Evolutionary conservation across 768 basidiomycete genomes (phyloP), one percentile per base, ranked within the genome.

Genomic region (Coprinellus micaceus): DNA sequence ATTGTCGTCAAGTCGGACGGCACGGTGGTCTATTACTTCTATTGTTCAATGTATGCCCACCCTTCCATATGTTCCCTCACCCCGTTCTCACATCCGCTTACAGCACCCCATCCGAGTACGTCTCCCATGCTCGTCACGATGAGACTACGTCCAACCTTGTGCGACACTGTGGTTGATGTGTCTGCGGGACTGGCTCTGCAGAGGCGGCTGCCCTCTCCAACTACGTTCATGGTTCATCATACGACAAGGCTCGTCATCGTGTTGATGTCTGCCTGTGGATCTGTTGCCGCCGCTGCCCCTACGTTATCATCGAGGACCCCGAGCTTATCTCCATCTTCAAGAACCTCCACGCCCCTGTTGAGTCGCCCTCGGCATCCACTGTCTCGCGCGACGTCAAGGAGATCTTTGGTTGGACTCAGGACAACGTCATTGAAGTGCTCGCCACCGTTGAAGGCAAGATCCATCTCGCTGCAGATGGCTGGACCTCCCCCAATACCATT

Each of bases 71-170:
- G 15, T 25, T 22, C 3, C 25, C 40, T 40, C 25, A 9, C 26
- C 46, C 22, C 48, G 5, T 33, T 33, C 41, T 39, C 54, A 21
- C 22, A 22, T 22, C 1, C 2, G 29, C 11, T 21, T 54, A 2
- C 43, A 63, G 62, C 5, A 30, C 55, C 46, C 60, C 60, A 4
- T 64, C 58, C 13, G 46, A 47, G n/a, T 36, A 17, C 19, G 43
- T 67, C 25, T 41, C 50, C 0, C 52, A 58, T 15, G 61, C 54
- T 49, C 61, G 61, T 7, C 62, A 67, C 26, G 57, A 67, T 43
- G 61, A 66, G 5, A 62, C 56, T 40, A 66, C 62, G 0, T 60
- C 58, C 33, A 67, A 67, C 41, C 59, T 66, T 5, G 24, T 26
- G 0, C 54, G 58, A 7, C 66, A 67, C 36, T 57, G 52, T 0